Evolutionary conservation across 176 grass and related monocot genomes (phyloP), one percentile per base, ranked within the genome.

Genomic region (Musa acuminata): DNA sequence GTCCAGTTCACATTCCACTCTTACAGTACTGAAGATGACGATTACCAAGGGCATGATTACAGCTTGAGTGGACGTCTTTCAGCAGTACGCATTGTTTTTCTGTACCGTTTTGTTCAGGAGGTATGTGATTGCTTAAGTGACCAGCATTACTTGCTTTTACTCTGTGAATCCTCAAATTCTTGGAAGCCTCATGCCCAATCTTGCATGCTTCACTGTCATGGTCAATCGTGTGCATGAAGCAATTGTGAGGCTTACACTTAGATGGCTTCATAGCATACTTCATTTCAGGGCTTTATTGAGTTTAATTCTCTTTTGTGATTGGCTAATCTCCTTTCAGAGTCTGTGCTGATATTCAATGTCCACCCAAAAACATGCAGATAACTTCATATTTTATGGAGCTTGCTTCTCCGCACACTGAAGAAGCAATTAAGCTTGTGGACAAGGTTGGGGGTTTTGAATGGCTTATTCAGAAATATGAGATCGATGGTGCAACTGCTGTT

Each of bases 351-450:
- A 51, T 70, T 70, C 16, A 8, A 20, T 70, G 11, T 25, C 17
- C 49, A 70, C 43, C 17, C 17, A 70, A 70, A 51, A 65, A 51
- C 20, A 7, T 84, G 58, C 83, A 97, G 94, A 88, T 97, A 71
- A 91, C 87, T 69, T 93, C 94, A 63, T 97, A 97, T 49, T 97
- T 97, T 83, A 93, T 97, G 94, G 94, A 97, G 82, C 94, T 97
- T 81, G 94, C 90, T 49, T 93, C 94, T 14, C 90, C 90, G 59
- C 90, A 97, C 80, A 91, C 90, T 57, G 87, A 97, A 84, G 94
- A 97, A 71, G 94, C 88, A 84, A 97, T 93, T 80, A 90, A 93
- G 67, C 91, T 97, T 72, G 88, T 97, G 0, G 94, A 97, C 72
- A 97, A 97, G 88, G 94, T 97, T 52, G 94, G 94, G 72, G 94